Evolutionary conservation across 805 yeast genomes (phyloP), one percentile per base, ranked within the genome.

Genomic region (Sugiyamaella smithiae): DNA sequence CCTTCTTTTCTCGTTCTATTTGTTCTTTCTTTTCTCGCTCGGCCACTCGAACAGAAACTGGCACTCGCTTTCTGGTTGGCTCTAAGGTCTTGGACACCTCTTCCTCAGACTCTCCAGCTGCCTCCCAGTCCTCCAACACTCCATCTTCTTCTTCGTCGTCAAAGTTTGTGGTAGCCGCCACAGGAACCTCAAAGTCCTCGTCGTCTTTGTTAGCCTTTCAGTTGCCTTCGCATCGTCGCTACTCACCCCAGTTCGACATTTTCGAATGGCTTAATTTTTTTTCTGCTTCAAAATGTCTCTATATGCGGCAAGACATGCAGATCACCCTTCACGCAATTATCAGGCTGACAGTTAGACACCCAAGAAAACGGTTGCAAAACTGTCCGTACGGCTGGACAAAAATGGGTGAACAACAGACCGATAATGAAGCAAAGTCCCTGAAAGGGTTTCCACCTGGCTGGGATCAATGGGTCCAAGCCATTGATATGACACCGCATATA

Each of bases 101-200:
- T 60, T 84, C 93, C 56, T 84, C 95, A 46, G 83, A 77, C 50
- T 81, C 85, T 19, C 56, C 57, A 8, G 75, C 82, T 59, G 70
- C 65, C 51, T 91, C 98, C 97, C 97, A 91, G 9, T 95, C 85
- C 44, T 78, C 97, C n/a, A 86, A 83, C 43, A 85, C 93, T 53
- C 85, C 95, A 43, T 81, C 84, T 43, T 77, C 76, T 45, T 78
- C 81, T 31, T 61, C 95, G 58, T 85, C 93, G 47, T 79, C 82
- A 46, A 75, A 72, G 45, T 65, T 85, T 50, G 82, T 90, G 35
- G 78, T 83, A 50, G 81, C 76, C 28, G 78, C 78, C 28, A 76
- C 78, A 43, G 76, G 73, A 44, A 84, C 81, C 49, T 82, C 93
- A 65, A 84, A 85, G 64, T 86, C 95, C 71, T 88, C 96, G 80